Evolutionary conservation across 176 grass and related monocot genomes (phyloP).

Genomic region (Musa beccarii): DNA sequence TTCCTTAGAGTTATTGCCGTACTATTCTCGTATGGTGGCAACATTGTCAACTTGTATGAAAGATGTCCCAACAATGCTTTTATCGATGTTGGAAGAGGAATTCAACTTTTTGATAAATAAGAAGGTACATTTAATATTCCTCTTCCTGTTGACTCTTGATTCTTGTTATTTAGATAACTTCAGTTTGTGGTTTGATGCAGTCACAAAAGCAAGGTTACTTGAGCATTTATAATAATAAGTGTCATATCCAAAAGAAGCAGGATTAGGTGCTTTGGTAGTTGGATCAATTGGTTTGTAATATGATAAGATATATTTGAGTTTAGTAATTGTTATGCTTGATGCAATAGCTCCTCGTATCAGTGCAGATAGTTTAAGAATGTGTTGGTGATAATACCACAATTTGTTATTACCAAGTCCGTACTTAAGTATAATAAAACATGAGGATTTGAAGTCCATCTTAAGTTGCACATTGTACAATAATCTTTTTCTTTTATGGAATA

Average conservation of each 20-base stretch:
- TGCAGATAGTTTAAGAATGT: not conserved
- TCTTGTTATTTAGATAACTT: not conserved
- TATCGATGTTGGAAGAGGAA: slow-evolving; percentile 90
- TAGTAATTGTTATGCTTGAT: not conserved
- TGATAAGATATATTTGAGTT: no score
- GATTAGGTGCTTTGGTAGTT: no score
- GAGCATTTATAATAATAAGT: not conserved
- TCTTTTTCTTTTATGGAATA: not conserved
- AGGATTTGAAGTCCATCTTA: not conserved
- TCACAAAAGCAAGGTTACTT: not conserved
- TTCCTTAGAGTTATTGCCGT: slow-evolving; percentile 90
- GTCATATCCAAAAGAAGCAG: not conserved
- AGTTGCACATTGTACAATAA: not conserved
- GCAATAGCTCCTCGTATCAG: not conserved
- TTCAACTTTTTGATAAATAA: slow-evolving; percentile 99
- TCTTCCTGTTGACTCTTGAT: not conserved
- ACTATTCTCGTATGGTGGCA: slow-evolving; percentile 90
- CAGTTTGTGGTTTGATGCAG: not conserved
- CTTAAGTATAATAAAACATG: not conserved
- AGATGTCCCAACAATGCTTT: slow-evolving; percentile 76
- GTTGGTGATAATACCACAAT: not conserved
- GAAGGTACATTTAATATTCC: slow-evolving; percentile 43
- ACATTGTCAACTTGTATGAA: slow-evolving; percentile 93
- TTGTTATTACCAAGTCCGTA: not conserved
- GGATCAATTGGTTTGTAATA: no score